Conservation (phyloP, 257 asterid genomes). For the Solanum chiquidenum region DNA sequence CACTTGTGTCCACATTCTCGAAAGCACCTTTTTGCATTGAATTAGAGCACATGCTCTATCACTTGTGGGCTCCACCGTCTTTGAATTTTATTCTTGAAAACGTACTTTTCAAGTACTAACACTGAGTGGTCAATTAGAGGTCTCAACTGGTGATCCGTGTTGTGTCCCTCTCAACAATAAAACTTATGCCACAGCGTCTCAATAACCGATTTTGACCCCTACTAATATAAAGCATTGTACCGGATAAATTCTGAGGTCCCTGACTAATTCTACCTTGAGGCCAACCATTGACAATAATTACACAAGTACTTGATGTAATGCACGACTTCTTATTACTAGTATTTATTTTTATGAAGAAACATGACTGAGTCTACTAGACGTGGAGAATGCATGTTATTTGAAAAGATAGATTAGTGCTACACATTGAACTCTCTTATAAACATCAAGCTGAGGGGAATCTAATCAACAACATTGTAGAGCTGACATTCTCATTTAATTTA, state of each 20-base stretch:
- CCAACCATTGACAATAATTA: neutral
- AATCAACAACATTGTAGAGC: neutral
- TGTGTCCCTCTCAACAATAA: neutral
- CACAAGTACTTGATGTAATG: neutral
- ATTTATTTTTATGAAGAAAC: neutral
- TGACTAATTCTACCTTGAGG: neutral
- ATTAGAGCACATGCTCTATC: neutral
- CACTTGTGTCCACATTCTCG: no score
- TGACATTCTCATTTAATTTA: neutral
- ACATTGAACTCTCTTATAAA: neutral
- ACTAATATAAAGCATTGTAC: neutral
- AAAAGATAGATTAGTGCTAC: neutral
- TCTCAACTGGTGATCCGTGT: neutral
- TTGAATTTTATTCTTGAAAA: neutral
- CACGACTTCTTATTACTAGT: neutral
- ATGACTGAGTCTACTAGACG: neutral
- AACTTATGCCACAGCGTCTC: no score
- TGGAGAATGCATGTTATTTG: neutral
- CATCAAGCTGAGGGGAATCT: neutral
- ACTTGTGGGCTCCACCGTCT: neutral
- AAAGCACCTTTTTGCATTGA: neutral
- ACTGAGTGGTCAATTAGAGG: neutral
- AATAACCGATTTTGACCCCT: neutral
- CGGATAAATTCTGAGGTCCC: neutral
- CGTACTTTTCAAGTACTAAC: no score